phyloP scores from a whole-genome alignment of 2,329 filamentous ascomycete species.

The Penicillium sp. region DNA sequence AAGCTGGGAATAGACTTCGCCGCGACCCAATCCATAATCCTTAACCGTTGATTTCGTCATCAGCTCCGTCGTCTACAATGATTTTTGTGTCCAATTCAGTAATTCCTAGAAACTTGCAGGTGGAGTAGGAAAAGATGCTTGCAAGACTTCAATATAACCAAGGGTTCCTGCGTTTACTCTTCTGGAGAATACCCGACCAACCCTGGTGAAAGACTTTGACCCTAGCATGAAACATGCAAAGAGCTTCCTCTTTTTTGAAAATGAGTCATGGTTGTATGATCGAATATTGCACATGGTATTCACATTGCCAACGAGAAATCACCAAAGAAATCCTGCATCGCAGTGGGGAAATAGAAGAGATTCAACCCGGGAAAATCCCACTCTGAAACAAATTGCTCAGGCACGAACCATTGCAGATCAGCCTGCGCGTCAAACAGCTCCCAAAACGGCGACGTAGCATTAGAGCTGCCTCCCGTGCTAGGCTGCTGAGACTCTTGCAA shows the following conservation, averaged over 20 bases:
- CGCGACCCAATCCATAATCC: constrained; percentile 1
- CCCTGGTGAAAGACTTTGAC: too few species aligned
- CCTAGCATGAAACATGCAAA: too few species aligned
- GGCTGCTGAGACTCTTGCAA: constrained; percentile 40
- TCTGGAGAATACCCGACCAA: too few species aligned
- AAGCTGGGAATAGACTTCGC: neutral
- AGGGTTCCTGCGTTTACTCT: too few species aligned
- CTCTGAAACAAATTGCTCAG: constrained; percentile 59
- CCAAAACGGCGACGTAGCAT: constrained; percentile 35
- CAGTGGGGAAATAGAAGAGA: constrained; percentile 52
- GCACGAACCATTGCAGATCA: constrained; percentile 57
- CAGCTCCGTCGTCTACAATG: neutral
- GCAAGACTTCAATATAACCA: too few species aligned
- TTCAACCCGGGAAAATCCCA: constrained; percentile 61
- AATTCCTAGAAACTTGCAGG: neutral
- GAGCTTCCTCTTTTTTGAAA: too few species aligned
- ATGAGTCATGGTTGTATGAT: neutral
- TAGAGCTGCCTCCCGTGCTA: constrained; percentile 10
- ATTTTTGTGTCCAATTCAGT: neutral
- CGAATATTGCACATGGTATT: neutral
- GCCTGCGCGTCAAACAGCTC: constrained; percentile 43
- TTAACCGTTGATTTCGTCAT: neutral
- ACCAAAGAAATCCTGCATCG: constrained; percentile 53
- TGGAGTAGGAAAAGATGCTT: too few species aligned
- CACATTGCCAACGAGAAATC: constrained; percentile 42